Conservation (phyloP, 2,329 filamentous ascomycete genomes). For the Kalmusia sp. region DNA sequence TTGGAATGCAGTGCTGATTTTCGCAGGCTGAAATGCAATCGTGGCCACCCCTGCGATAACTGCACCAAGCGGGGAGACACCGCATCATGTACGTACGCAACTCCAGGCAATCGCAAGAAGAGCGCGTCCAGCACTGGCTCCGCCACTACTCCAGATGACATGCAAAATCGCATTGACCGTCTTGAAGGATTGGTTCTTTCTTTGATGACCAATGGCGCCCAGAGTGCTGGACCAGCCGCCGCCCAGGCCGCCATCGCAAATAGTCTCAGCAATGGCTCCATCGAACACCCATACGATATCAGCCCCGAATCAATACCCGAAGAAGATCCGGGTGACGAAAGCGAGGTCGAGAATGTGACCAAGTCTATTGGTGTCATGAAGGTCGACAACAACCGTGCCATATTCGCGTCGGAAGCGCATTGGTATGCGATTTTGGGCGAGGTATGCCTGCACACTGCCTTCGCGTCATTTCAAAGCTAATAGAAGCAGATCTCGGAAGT, state of each 20-base stretch:
- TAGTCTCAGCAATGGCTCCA: slow-evolving; percentile 50
- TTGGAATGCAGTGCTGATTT: slow-evolving; percentile 22
- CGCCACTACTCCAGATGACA: slow-evolving; percentile 81
- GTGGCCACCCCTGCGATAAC: slow-evolving; percentile 89
- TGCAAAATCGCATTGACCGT: slow-evolving; percentile 97
- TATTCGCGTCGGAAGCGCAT: slow-evolving; percentile 60
- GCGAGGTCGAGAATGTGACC: slow-evolving; percentile 65
- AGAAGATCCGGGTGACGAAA: slow-evolving; percentile 63
- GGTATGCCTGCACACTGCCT: slow-evolving; percentile 41
- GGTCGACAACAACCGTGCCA: slow-evolving; percentile 55
- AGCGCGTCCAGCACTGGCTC: slow-evolving; percentile 61
- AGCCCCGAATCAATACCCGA: slow-evolving; percentile 63
- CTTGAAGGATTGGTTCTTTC: slow-evolving; percentile 91
- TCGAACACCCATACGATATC: slow-evolving; percentile 58
- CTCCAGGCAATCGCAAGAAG: slow-evolving; percentile 74
- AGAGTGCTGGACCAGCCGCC: slow-evolving; percentile 64
- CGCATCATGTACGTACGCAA: slow-evolving; percentile 82
- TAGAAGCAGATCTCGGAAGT: slow-evolving; percentile 78
- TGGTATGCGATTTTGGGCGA: slow-evolving; percentile 61
- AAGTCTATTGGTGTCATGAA: slow-evolving; percentile 62
- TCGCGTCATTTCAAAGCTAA: slow-evolving; percentile 12
- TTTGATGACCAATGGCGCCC: slow-evolving; percentile 87
- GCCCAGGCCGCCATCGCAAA: slow-evolving; percentile 65
- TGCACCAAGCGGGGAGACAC: slow-evolving; percentile 88
- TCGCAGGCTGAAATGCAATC: slow-evolving; percentile 84